Conservation (phyloP, 2,329 filamentous ascomycete species). For the Fusarium subtropicale region DNA sequence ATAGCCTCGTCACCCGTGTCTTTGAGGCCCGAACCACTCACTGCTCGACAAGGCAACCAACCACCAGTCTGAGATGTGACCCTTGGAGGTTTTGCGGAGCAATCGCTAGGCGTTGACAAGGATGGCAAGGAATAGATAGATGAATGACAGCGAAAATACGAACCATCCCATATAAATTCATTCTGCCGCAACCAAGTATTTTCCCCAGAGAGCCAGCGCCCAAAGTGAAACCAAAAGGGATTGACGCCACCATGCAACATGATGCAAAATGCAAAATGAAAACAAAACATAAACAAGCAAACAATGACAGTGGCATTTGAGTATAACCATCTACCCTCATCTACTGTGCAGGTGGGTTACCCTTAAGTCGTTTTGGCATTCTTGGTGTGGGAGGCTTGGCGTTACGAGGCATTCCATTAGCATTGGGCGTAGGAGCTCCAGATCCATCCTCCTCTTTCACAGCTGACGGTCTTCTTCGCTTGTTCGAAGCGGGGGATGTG, state of each 20-base stretch:
- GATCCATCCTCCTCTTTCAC: constrained; percentile 68
- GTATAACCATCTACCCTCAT: neutral
- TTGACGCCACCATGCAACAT: constrained; percentile 55
- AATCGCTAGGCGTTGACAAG: constrained; percentile 25
- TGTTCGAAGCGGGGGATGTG: constrained; percentile 72
- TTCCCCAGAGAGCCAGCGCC: constrained; percentile 38
- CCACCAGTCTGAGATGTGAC: neutral
- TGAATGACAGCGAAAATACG: constrained; percentile 18
- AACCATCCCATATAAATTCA: constrained; percentile 43
- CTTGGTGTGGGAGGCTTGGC: constrained; percentile 69
- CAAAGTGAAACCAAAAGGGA: constrained; percentile 38
- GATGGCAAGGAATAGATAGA: constrained; percentile 12
- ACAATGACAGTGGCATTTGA: neutral
- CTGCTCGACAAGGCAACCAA: neutral
- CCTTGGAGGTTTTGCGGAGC: constrained; percentile 13
- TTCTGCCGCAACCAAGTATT: constrained; percentile 39
- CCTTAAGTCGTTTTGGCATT: constrained; percentile 67
- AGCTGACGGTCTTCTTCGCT: constrained; percentile 67
- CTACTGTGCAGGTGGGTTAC: constrained; percentile 55
- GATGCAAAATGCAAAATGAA: constrained; percentile 44
- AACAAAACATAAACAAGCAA: constrained; percentile 25
- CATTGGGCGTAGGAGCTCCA: constrained; percentile 61
- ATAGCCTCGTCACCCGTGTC: constrained; percentile 7
- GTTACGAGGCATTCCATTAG: constrained; percentile 63
- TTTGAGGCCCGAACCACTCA: neutral